phyloP scores from a whole-genome alignment of 2,329 filamentous ascomycete species.

The Ophiocordyceps camponoti-leonardi region DNA sequence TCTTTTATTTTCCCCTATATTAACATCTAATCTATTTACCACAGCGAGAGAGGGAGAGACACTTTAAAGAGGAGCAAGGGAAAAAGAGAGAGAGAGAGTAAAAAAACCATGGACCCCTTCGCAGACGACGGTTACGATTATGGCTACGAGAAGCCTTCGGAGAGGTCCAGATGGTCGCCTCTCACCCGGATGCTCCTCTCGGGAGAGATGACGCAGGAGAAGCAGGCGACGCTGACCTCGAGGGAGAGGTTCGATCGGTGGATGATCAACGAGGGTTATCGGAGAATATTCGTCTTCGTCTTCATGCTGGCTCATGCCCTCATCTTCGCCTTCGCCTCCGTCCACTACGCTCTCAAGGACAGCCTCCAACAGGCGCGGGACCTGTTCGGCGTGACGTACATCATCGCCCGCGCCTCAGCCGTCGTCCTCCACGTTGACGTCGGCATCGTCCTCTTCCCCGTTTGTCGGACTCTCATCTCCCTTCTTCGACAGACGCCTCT shows the following conservation, averaged over 20 bases:
- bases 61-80: background rate
- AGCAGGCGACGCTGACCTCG: conserved; percentile 47
- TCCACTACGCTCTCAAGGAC: conserved; percentile 67
- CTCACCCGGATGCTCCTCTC: conserved; percentile 70
- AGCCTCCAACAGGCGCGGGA: conserved; percentile 48
- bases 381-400: conserved; percentile 59
- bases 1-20: no score
- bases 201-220: conserved; percentile 63
- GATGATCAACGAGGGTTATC: conserved; percentile 82
- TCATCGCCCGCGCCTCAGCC: conserved; percentile 59
- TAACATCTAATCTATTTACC: no score
- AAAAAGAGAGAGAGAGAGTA: no score
- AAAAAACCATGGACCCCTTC: background rate
- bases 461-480: conserved; percentile 72
- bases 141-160: conserved; percentile 27
- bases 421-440: conserved; percentile 69
- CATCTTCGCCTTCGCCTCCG: conserved; percentile 64
- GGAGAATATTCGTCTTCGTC: conserved; percentile 63
- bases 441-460: conserved; percentile 61
- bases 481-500: conserved; percentile 64
- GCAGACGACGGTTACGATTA: conserved; percentile 12
- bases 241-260: conserved; percentile 64
- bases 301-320: conserved; percentile 59
- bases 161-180: conserved; percentile 68
- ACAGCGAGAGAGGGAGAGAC: background rate